A percentile compares a stretch with the other conserved stretches of the same genome.
Evolutionary conservation across 306 rosid species (phyloP).

Genomic region (Psophocarpus tetragonolobus): DNA sequence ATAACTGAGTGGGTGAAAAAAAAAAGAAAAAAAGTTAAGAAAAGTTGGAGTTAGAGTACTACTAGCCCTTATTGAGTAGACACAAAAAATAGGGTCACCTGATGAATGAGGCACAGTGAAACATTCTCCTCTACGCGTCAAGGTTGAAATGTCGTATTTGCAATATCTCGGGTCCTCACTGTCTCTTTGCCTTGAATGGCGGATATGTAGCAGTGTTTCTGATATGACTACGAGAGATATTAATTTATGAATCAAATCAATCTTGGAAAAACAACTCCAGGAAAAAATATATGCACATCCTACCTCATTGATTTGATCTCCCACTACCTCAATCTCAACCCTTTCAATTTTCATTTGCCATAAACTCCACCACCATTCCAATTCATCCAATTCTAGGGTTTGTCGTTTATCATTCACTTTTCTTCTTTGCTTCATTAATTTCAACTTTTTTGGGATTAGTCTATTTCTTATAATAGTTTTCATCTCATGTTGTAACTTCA

Average conservation of each 20-base stretch:
- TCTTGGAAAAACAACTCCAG: conserved; percentile 23
- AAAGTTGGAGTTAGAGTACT: no score
- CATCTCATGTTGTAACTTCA: no score
- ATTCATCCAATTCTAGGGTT: no score
- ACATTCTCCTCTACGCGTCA: background rate
- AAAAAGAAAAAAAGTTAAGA: background rate
- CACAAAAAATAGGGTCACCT: background rate
- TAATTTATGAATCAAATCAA: conserved; percentile 19
- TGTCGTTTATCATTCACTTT: no score
- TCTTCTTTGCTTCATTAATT: no score
- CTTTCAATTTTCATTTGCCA: background rate
- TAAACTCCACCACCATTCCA: background rate
- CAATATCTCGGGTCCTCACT: background rate
- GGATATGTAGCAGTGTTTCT: background rate
- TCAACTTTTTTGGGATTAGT: no score
- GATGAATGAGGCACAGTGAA: background rate
- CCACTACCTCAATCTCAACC: background rate
- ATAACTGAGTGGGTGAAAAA: background rate
- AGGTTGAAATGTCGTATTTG: background rate
- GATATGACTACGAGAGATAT: conserved; percentile 19
- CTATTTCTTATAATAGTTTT: no score
- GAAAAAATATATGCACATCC: background rate
- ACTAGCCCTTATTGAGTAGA: background rate
- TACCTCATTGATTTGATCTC: conserved; percentile 1
- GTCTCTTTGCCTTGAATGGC: background rate